These are phyloP conservation scores for Pezicula neosporulosa DNA, from an alignment of 2,329 filamentous ascomycete genomes.

Conservation along the genomic window DNA sequence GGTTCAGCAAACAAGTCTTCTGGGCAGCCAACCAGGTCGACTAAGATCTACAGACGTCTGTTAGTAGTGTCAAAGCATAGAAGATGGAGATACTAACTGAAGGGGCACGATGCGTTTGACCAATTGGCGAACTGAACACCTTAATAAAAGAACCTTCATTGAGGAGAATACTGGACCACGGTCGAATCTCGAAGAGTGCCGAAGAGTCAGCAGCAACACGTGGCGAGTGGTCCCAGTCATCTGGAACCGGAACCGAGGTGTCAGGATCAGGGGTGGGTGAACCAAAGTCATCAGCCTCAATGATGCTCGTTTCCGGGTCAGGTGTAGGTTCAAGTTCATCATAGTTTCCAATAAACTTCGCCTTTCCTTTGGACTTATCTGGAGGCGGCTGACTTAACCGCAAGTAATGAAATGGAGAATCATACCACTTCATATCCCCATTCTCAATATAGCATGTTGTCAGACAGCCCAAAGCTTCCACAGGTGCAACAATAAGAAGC, in stretches of 20 bases:
- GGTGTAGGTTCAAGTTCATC: not conserved
- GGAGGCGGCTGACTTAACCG: slow-evolving; percentile 29
- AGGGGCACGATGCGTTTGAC: slow-evolving; percentile 61
- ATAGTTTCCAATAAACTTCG: not conserved
- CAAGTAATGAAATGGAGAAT: slow-evolving; percentile 59
- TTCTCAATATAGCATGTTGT: slow-evolving; percentile 54
- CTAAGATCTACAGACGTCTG: slow-evolving; percentile 48
- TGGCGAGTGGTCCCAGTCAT: not conserved
- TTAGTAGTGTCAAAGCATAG: not conserved
- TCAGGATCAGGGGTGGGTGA: not conserved
- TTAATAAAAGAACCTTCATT: slow-evolving; percentile 75
- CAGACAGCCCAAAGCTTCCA: slow-evolving; percentile 57
- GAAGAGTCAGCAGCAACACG: not conserved
- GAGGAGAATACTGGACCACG: slow-evolving; percentile 63
- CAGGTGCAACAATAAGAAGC: slow-evolving; percentile 58
- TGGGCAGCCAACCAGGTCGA: slow-evolving; percentile 42
- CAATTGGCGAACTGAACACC: slow-evolving; percentile 63
- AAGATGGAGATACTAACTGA: slow-evolving; percentile 27
- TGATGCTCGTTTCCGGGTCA: too few species aligned
- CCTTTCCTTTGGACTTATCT: slow-evolving; percentile 11
- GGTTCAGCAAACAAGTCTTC: slow-evolving; percentile 29
- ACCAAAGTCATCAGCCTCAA: too few species aligned
- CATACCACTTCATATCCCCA: slow-evolving; percentile 47
- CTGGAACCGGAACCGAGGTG: not conserved
- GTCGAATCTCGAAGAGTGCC: slow-evolving; percentile 25